phyloP scores from a whole-genome alignment of 2,329 filamentous ascomycete species.

The Epicoccum sorghinum region DNA sequence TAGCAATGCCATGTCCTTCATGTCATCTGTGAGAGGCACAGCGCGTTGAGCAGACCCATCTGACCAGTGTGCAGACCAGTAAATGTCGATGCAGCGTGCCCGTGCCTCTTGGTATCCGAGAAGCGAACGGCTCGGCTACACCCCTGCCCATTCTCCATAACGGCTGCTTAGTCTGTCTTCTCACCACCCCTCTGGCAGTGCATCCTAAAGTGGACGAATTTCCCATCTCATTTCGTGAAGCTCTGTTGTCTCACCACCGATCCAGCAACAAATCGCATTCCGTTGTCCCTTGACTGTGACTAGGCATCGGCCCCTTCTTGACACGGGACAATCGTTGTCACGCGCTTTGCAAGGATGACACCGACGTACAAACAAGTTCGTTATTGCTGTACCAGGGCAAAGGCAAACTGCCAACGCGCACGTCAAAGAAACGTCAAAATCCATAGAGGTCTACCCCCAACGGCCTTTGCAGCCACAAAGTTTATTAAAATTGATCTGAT shows the following conservation, averaged over 20 bases:
- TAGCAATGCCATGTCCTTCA: neutral
- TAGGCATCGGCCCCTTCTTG: neutral
- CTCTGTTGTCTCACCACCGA: neutral
- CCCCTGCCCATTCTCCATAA: slow-evolving; percentile 7
- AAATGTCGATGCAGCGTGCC: neutral
- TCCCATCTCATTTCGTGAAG: neutral
- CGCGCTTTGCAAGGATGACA: slow-evolving; percentile 10
- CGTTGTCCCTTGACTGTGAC: slow-evolving; percentile 2
- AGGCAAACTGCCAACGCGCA: neutral
- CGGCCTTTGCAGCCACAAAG: slow-evolving; percentile 2
- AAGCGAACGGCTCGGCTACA: slow-evolving; percentile 2
- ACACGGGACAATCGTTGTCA: slow-evolving; percentile 9
- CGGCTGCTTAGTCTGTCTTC: slow-evolving; percentile 8
- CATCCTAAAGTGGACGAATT: neutral
- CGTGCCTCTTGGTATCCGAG: neutral
- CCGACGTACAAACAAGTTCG: slow-evolving; percentile 2
- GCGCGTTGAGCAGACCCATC: slow-evolving; percentile 3
- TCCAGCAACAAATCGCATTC: slow-evolving; percentile 8
- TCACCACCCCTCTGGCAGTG: neutral
- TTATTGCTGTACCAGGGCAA: neutral
- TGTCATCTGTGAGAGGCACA: neutral
- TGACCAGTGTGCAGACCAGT: neutral
- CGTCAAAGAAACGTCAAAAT: neutral
- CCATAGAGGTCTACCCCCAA: neutral
- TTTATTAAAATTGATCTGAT: slow-evolving; percentile 5